Evolutionary conservation across 306 rosid species (phyloP).

Genomic region (Cucumis hystrix): DNA sequence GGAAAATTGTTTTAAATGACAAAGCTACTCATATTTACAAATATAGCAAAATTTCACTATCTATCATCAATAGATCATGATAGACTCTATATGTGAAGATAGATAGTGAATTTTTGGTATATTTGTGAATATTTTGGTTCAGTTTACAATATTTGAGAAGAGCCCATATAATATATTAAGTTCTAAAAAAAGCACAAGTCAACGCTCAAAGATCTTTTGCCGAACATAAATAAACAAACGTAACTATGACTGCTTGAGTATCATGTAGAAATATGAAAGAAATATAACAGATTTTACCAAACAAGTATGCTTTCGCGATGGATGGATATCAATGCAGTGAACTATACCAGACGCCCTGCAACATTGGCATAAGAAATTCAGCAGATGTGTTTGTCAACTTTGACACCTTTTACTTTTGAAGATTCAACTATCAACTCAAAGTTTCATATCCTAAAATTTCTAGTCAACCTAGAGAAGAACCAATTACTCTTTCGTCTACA

Average conservation of each 20-base stretch:
- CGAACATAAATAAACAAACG: neutral
- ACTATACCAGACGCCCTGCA: slow-evolving; percentile 85
- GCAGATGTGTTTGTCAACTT: neutral
- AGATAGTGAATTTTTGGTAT: too few relatives aligned
- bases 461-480: neutral
- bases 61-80: too few relatives aligned
- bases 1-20: too few relatives aligned
- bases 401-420: neutral
- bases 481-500: neutral
- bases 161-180: too few relatives aligned
- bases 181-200: neutral
- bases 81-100: too few relatives aligned
- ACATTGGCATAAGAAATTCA: slow-evolving; percentile 6
- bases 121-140: too few relatives aligned
- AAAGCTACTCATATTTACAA: too few relatives aligned
- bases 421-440: neutral
- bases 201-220: neutral
- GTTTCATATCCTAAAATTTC: neutral
- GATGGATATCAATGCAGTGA: slow-evolving; percentile 82
- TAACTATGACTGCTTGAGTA: neutral
- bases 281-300: slow-evolving; percentile 32
- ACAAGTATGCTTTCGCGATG: slow-evolving; percentile 87
- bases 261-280: neutral
- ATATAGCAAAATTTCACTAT: too few relatives aligned
- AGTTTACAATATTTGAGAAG: too few relatives aligned